Evolutionary conservation across 2,329 filamentous ascomycete genomes (phyloP).

Genomic region (Aspergillus floridensis): DNA sequence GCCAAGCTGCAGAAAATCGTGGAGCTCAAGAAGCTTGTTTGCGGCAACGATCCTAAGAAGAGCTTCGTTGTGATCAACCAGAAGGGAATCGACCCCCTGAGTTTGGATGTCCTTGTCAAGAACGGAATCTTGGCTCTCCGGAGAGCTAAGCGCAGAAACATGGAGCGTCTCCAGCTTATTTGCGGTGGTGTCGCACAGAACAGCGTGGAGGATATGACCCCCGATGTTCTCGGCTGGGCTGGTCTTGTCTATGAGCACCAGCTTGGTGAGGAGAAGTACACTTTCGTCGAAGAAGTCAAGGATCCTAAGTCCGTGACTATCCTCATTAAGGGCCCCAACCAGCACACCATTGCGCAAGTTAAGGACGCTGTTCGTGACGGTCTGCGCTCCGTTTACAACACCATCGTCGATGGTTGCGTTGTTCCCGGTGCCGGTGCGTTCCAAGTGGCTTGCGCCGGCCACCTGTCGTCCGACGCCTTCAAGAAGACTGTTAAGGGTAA

Average conservation of each 20-base stretch:
- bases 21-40: conserved; percentile 96
- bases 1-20: conserved; percentile 97
- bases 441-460: conserved; percentile 86
- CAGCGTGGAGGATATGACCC: conserved; percentile 87
- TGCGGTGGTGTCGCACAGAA: conserved; percentile 92
- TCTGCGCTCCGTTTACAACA: conserved; percentile 95
- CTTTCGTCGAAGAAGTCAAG: conserved; percentile 97
- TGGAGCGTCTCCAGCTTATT: conserved; percentile 94
- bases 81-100: conserved; percentile 97
- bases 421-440: conserved; percentile 93
- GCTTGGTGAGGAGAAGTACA: conserved; percentile 97
- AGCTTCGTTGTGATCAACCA: conserved; percentile 98
- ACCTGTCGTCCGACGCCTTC: conserved; percentile 84
- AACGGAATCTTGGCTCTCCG: conserved; percentile 94
- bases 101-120: conserved; percentile 93
- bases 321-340: conserved; percentile 95
- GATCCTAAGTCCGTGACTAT: conserved; percentile 97
- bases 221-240: conserved; percentile 90
- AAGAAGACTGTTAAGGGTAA: conserved; percentile 93
- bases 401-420: conserved; percentile 96
- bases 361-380: conserved; percentile 95
- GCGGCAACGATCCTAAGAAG: conserved; percentile 88
- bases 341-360: conserved; percentile 94
- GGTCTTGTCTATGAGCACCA: conserved; percentile 96
- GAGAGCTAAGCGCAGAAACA: conserved; percentile 95